phyloP scores from a whole-genome alignment of 2,329 filamentous ascomycete genomes.

The Xylariaceae sp. region DNA sequence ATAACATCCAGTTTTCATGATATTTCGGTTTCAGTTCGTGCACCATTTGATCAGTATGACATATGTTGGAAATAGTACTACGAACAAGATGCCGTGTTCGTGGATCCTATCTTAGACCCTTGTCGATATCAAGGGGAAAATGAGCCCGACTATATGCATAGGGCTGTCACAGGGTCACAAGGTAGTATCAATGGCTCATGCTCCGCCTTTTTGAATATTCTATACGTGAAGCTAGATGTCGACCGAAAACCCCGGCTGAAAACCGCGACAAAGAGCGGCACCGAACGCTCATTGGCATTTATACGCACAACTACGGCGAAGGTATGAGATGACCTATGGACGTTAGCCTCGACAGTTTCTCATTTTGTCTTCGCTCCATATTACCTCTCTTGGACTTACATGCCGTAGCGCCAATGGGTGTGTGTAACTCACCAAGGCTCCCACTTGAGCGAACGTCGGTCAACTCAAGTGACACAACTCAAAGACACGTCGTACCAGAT shows the following conservation, averaged over 20 bases:
- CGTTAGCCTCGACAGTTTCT: background rate
- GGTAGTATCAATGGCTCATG: conserved; percentile 3
- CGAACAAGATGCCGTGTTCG: too few relatives aligned
- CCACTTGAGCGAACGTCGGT: background rate
- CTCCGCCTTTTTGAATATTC: background rate
- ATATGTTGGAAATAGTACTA: too few relatives aligned
- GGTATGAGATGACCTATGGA: background rate
- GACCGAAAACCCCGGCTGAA: background rate
- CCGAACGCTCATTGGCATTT: conserved; percentile 6
- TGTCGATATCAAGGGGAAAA: too few relatives aligned
- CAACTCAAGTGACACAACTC: conserved; percentile 1
- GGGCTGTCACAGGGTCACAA: background rate
- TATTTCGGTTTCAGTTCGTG: too few relatives aligned
- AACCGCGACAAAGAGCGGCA: conserved; percentile 8
- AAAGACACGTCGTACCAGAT: conserved; percentile 11
- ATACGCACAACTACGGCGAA: background rate
- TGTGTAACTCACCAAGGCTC: conserved; percentile 10
- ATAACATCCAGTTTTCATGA: too few relatives aligned
- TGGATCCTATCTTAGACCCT: too few relatives aligned
- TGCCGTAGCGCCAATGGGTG: background rate
- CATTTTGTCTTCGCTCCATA: conserved; percentile 11
- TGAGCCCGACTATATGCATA: too few relatives aligned
- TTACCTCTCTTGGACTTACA: conserved; percentile 6
- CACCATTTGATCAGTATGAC: too few relatives aligned
- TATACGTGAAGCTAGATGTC: too few relatives aligned